Conservation (phyloP, 2,329 filamentous ascomycete species). For the Zelopaecilomyces penicillatus region DNA sequence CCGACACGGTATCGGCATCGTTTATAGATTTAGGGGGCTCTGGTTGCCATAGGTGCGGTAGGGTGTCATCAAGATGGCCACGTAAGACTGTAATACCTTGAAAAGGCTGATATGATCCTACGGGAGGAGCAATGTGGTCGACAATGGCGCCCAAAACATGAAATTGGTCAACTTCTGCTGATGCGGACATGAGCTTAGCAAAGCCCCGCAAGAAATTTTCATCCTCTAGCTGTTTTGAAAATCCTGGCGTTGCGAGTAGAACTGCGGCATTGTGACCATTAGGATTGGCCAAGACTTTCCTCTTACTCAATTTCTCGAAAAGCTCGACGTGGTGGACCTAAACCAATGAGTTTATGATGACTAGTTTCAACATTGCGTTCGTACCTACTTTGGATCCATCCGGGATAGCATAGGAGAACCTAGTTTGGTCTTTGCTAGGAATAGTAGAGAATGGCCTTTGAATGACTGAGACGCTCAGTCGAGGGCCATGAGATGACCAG, state of each 20-base stretch:
- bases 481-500: not conserved
- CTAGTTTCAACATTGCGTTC: not conserved
- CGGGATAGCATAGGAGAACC: constrained; percentile 16
- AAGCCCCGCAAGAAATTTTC: constrained; percentile 33
- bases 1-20: constrained; percentile 29
- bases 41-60: constrained; percentile 39
- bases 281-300: constrained; percentile 20
- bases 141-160: constrained; percentile 47
- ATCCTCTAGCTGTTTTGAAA: constrained; percentile 41
- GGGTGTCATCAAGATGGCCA: constrained; percentile 29
- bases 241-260: constrained; percentile 40
- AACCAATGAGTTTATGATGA: not conserved
- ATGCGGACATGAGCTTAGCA: constrained; percentile 38
- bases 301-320: constrained; percentile 14
- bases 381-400: not conserved
- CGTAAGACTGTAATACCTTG: constrained; percentile 46
- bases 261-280: constrained; percentile 34
- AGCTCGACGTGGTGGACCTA: constrained; percentile 12
- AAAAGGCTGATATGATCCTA: constrained; percentile 20
- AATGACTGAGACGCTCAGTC: not conserved
- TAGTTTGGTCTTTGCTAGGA: constrained; percentile 10
- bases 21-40: constrained; percentile 17
- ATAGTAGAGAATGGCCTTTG: constrained; percentile 10
- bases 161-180: constrained; percentile 28
- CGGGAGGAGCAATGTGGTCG: constrained; percentile 40